Percentiles rank a stretch among this genome's conserved stretches.
These are phyloP conservation scores for Phytopythium montanum DNA, from an alignment of 352 stramenopile species.

Conservation along the genomic window DNA sequence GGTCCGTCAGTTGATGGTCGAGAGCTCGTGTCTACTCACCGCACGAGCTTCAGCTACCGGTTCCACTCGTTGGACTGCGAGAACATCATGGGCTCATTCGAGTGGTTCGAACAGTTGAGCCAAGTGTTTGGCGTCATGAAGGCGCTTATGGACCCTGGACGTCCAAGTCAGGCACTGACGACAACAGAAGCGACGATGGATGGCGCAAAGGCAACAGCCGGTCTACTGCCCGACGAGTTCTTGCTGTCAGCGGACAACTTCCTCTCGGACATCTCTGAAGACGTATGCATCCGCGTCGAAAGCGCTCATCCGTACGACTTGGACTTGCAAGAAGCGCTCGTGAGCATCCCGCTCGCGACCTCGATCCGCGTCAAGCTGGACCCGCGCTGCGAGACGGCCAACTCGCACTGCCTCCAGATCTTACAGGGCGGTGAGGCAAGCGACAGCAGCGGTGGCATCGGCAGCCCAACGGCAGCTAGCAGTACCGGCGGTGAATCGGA, in stretches of 20 bases:
- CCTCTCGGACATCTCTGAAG: conserved; percentile 77
- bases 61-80: conserved; percentile 85
- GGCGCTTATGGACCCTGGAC: conserved; percentile 58
- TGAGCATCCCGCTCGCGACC: conserved; percentile 79
- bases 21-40: conserved; percentile 23
- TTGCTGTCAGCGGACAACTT: conserved; percentile 89
- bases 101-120: conserved; percentile 85
- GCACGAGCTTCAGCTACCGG: conserved; percentile 66
- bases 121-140: conserved; percentile 87
- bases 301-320: conserved; percentile 81
- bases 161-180: not conserved
- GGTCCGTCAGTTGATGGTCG: conserved; percentile 17
- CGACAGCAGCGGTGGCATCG: conserved; percentile 11
- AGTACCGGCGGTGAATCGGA: conserved; percentile 61
- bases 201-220: not conserved
- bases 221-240: conserved; percentile 72
- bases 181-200: conserved; percentile 5
- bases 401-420: conserved; percentile 87
- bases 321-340: conserved; percentile 71
- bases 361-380: conserved; percentile 82
- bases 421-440: conserved; percentile 58
- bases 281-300: conserved; percentile 78
- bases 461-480: conserved; percentile 9
- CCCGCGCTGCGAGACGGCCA: conserved; percentile 72
- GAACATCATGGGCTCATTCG: conserved; percentile 81